Evolutionary conservation across 1,284 basidiomycete genomes (phyloP), one percentile per base, ranked within the genome.

Genomic region (Puccinia triticina): DNA sequence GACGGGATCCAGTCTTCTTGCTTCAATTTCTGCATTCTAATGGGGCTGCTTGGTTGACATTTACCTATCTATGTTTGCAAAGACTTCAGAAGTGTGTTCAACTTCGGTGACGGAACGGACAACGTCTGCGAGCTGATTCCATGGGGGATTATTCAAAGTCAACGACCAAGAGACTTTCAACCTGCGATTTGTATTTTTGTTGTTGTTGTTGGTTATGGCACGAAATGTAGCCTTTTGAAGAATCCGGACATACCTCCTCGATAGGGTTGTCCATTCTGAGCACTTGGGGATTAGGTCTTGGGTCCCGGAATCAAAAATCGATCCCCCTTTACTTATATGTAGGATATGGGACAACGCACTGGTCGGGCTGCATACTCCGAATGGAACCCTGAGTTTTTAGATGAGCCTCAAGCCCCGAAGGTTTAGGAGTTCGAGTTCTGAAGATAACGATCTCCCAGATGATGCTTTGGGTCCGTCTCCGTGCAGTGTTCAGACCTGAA

Each of bases 41-140:
- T n/a, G n/a, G 48, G 48, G 48, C 11, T 16, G 48, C 59, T 61
- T 61, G 26, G 21, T 23, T 61, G 53, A 59, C 5, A 59, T 43
- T 57, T 23, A 75, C 73, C 40, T 75, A 75, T 75, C 73, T n/a
- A 59, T 75, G 34, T 57, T 75, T 75, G 73, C 73, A 37, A 75
- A 75, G n/a, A 57, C 53, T 55, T 75, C 32, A 59, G 50, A 40
- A 23, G 73, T 61, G 18, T 32, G 37, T 59, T 53, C 37, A 10
- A 57, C 73, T 40, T 75, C 53, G 48, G 53, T 57, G 32, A 75
- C 37, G 12, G 73, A 53, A 14, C 73, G 73, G 32, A 75, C 73
- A 37, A 75, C 73, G 37, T 57, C n/a, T 57, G 37, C 53, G 37
- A 75, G 50, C 73, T 75, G 46, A 11, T 29, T 5, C 21, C n/a